Evolutionary conservation across 768 basidiomycete genomes (phyloP).

Genomic region (Podaxis sp.): DNA sequence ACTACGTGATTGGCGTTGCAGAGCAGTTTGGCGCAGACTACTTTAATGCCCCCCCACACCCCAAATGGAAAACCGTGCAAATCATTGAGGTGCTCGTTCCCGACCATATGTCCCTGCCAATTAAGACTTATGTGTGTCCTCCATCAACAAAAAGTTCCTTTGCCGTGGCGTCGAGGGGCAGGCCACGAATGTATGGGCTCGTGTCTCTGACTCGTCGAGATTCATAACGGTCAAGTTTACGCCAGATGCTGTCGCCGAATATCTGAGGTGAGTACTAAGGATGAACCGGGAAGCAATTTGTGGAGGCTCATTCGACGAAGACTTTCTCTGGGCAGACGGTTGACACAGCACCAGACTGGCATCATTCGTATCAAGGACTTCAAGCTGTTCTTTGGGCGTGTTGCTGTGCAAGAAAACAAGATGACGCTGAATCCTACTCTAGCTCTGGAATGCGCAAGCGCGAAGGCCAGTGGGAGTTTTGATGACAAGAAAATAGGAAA

Average conservation of each 20-base stretch:
- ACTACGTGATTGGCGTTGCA: conserved; percentile 48
- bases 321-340: conserved; percentile 24
- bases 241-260: conserved; percentile 45
- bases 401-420: conserved; percentile 40
- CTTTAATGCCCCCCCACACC: conserved; percentile 26
- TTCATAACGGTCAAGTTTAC: conserved; percentile 54
- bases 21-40: conserved; percentile 51
- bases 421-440: conserved; percentile 42
- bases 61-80: conserved; percentile 53
- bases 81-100: conserved; percentile 45
- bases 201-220: conserved; percentile 55
- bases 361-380: conserved; percentile 49
- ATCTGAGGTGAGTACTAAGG: conserved; percentile 32
- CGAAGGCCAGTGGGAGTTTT: conserved; percentile 40
- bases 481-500: conserved; percentile 48
- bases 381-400: conserved; percentile 47
- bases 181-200: conserved; percentile 57
- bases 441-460: conserved; percentile 48
- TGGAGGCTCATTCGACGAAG: conserved; percentile 17
- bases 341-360: conserved; percentile 47
- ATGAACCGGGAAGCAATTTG: neutral
- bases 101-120: conserved; percentile 4
- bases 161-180: conserved; percentile 40
- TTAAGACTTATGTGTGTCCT: conserved; percentile 3
- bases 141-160: conserved; percentile 43